Evolutionary conservation across 2,329 filamentous ascomycete species (phyloP).

Genomic region (Thyridium curvatum): DNA sequence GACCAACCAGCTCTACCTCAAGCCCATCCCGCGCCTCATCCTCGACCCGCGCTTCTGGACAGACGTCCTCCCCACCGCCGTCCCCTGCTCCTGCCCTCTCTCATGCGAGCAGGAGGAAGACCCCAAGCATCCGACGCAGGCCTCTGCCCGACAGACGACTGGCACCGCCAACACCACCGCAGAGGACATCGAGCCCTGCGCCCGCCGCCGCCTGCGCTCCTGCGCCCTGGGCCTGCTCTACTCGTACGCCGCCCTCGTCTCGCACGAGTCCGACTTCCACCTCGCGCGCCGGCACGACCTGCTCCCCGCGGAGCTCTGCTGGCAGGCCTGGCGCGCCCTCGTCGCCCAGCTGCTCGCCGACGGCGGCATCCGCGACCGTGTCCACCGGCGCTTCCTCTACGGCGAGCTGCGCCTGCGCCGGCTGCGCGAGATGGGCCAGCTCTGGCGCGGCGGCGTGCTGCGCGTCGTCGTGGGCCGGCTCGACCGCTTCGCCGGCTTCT

Average conservation of each 20-base stretch:
- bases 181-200: conserved; percentile 4
- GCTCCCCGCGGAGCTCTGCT: conserved; percentile 25
- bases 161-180: no score
- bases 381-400: conserved; percentile 30
- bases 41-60: conserved; percentile 21
- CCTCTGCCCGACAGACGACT: not conserved
- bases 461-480: conserved; percentile 16
- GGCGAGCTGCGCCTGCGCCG: conserved; percentile 34
- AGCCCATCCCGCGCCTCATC: conserved; percentile 27
- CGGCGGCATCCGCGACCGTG: conserved; percentile 18
- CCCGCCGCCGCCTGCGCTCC: conserved; percentile 9
- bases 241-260: conserved; percentile 27
- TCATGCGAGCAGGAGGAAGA: no score
- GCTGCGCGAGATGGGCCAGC: conserved; percentile 31
- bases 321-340: conserved; percentile 30
- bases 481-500: conserved; percentile 29
- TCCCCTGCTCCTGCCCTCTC: not conserved
- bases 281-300: conserved; percentile 27
- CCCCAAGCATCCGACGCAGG: not conserved
- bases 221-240: conserved; percentile 30
- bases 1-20: conserved; percentile 20
- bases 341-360: conserved; percentile 19
- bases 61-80: conserved; percentile 9
- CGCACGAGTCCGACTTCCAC: conserved; percentile 28
- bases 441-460: conserved; percentile 10